Percentiles rank a stretch among this genome's conserved stretches.
phyloP scores from a whole-genome alignment of 1,139 yeast species.

The Lodderomyces pseudojiufengensis region DNA sequence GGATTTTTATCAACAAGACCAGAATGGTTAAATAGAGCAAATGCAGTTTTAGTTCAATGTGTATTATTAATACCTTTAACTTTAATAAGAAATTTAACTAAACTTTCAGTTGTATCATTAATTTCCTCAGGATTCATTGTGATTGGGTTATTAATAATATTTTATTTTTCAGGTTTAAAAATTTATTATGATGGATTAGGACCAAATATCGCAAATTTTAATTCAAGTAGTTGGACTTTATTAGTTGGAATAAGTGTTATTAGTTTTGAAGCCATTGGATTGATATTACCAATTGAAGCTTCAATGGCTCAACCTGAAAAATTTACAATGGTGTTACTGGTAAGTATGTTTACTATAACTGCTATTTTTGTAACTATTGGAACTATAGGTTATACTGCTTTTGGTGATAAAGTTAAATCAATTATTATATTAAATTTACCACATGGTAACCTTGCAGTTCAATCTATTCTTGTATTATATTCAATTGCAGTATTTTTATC shows the following conservation, averaged over 20 bases:
- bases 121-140: constrained; percentile 65
- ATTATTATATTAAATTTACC: constrained; percentile 71
- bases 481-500: constrained; percentile 71
- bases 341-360: constrained; percentile 60
- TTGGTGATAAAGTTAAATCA: constrained; percentile 63
- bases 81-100: constrained; percentile 67
- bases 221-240: constrained; percentile 63
- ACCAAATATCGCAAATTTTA: constrained; percentile 48
- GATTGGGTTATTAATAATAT: constrained; percentile 59
- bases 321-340: constrained; percentile 59
- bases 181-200: constrained; percentile 46
- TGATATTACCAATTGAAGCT: constrained; percentile 72
- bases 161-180: constrained; percentile 52
- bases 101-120: constrained; percentile 63
- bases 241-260: constrained; percentile 80
- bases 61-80: constrained; percentile 63
- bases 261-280: constrained; percentile 78
- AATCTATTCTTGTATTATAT: constrained; percentile 61
- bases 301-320: constrained; percentile 72
- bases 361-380: constrained; percentile 60
- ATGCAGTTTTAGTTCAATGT: constrained; percentile 53
- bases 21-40: constrained; percentile 19
- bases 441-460: constrained; percentile 58
- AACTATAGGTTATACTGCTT: constrained; percentile 63
- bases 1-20: constrained; percentile 15